Evolutionary conservation across 2,329 filamentous ascomycete genomes (phyloP).

Genomic region (Diaporthe humulicola): DNA sequence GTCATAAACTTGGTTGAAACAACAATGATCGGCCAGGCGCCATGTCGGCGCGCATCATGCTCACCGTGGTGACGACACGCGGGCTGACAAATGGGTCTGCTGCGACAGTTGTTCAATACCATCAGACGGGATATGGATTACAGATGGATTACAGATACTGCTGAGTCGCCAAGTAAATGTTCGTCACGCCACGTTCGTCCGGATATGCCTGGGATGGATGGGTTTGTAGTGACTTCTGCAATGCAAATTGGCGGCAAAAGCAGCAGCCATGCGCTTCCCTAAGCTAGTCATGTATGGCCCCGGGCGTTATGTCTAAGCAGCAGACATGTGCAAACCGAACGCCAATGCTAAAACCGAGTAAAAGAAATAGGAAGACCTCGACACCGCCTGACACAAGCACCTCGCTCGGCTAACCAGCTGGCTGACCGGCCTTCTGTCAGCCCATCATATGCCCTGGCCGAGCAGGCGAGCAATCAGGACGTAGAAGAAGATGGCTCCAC

Average conservation of each 20-base stretch:
- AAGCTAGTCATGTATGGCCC: conserved; percentile 24
- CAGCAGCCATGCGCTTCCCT: conserved; percentile 4
- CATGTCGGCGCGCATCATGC: background rate
- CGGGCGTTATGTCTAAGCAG: conserved; percentile 20
- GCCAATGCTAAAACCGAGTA: conserved; percentile 30
- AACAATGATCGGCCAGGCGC: conserved; percentile 3
- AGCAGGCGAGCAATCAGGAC: conserved; percentile 84
- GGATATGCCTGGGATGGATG: conserved; percentile 1
- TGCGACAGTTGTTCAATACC: background rate
- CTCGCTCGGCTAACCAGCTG: background rate
- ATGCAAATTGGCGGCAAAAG: background rate
- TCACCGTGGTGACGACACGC: background rate
- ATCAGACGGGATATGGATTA: background rate
- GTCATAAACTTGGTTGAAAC: conserved; percentile 20
- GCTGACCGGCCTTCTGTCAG: background rate
- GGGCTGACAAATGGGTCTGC: background rate
- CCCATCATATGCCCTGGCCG: conserved; percentile 56
- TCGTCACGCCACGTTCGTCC: background rate
- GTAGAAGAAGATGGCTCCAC: conserved; percentile 82
- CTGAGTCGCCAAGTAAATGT: background rate
- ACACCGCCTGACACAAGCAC: background rate
- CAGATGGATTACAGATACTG: too few species aligned
- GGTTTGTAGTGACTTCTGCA: conserved; percentile 17
- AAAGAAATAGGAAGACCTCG: background rate
- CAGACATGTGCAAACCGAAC: conserved; percentile 35